Conservation (phyloP, 768 basidiomycete species). For the Xerocomellus chrysenteron region DNA sequence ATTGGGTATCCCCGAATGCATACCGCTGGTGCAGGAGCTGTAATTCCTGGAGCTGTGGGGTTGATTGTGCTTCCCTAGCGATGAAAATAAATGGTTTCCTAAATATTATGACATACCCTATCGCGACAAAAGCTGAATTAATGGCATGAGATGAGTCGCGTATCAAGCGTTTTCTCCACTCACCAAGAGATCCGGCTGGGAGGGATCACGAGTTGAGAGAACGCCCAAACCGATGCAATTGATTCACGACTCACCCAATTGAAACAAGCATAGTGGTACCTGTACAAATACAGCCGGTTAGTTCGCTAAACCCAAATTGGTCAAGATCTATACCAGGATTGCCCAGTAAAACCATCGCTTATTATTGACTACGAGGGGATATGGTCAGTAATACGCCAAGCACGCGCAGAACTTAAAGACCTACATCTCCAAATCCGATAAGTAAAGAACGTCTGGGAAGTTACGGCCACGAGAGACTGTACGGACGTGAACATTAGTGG, state of each 20-base stretch:
- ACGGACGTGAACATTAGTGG: not conserved
- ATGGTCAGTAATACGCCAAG: not conserved
- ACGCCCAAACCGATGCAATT: not conserved
- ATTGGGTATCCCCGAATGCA: not conserved
- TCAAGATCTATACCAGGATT: not conserved
- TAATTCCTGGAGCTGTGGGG: not conserved
- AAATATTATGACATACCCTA: not conserved
- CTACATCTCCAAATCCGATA: constrained; percentile 12
- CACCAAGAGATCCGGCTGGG: constrained; percentile 4
- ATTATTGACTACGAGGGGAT: not conserved
- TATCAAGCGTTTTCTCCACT: not conserved
- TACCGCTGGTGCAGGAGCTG: not conserved
- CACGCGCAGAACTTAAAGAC: not conserved
- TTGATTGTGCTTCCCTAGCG: not conserved
- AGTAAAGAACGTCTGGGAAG: constrained; percentile 6
- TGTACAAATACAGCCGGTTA: not conserved
- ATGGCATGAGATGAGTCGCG: not conserved
- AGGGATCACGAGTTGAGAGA: not conserved
- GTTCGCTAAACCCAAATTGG: not conserved
- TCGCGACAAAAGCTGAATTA: not conserved
- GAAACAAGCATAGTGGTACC: constrained; percentile 1
- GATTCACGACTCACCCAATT: constrained; percentile 1
- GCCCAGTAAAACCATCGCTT: constrained; percentile 3
- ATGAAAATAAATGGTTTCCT: not conserved
- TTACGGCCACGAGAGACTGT: constrained; percentile 6